Evolutionary conservation across 2,329 filamentous ascomycete genomes (phyloP).

Genomic region (Talaromyces islandicus): DNA sequence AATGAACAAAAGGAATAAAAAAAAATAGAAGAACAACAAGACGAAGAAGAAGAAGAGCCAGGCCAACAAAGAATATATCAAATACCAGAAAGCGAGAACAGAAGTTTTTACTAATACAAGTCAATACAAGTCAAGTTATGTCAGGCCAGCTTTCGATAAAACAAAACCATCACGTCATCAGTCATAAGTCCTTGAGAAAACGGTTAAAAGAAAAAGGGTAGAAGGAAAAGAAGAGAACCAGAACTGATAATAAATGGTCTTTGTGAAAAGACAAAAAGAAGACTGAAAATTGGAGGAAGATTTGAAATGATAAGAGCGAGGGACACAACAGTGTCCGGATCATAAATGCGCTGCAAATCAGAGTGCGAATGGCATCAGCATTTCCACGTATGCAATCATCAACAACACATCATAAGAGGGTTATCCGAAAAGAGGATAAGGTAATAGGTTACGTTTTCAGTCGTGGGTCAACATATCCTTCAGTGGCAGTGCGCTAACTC

Average conservation of each 20-base stretch:
- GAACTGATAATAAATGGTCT: background rate
- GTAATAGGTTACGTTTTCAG: background rate
- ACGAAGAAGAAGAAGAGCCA: background rate
- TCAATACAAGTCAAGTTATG: background rate
- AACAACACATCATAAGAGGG: background rate
- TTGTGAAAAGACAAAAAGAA: background rate
- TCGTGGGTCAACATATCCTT: conserved; percentile 6
- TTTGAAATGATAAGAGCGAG: background rate
- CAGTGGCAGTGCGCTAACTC: conserved; percentile 6
- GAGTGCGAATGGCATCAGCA: background rate
- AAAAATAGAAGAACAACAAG: background rate
- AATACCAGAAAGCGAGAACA: background rate
- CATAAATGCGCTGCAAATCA: background rate
- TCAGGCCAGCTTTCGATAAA: background rate
- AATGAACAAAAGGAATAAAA: background rate
- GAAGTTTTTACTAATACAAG: background rate
- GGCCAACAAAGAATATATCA: background rate
- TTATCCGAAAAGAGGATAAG: background rate
- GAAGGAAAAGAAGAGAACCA: background rate
- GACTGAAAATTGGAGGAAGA: background rate
- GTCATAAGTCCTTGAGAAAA: conserved; percentile 9
- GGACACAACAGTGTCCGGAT: background rate
- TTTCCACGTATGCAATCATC: background rate
- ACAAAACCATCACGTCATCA: conserved; percentile 10
- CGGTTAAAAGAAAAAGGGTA: background rate